phyloP scores from a whole-genome alignment of 148 eudicot species.

The Rhododendron vialii region DNA sequence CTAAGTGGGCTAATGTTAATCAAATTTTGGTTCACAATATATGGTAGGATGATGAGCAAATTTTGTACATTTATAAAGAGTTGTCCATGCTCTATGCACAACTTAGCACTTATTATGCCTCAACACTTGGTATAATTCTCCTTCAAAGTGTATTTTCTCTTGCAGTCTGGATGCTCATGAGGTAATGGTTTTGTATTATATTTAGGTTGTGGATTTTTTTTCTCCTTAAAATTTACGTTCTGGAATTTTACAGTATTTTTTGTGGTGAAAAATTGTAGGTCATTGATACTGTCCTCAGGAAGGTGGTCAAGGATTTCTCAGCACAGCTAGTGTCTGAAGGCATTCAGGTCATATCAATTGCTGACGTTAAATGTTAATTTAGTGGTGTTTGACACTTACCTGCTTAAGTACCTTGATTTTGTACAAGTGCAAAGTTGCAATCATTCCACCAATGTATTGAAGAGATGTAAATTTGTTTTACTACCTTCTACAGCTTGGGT shows the following conservation, averaged over 20 bases:
- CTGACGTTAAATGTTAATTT: not conserved
- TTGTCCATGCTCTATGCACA: not conserved
- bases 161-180: not conserved
- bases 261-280: conserved; percentile 45
- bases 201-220: not conserved
- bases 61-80: not conserved
- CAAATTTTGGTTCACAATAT: not conserved
- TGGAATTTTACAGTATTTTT: conserved; percentile 9
- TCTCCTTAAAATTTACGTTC: not conserved
- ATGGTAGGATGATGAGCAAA: not conserved
- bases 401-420: conserved; percentile 1
- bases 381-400: not conserved
- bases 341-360: conserved; percentile 51
- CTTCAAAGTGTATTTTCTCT: not conserved
- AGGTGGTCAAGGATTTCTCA: conserved; percentile 76
- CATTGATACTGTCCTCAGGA: conserved; percentile 67
- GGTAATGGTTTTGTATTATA: not conserved
- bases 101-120: not conserved
- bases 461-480: not conserved
- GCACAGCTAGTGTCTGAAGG: conserved; percentile 64
- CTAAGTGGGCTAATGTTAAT: not conserved
- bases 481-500: conserved; percentile 60
- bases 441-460: not conserved
- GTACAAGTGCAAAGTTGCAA: not conserved
- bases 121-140: not conserved